Conservation (phyloP, 257 asterid genomes). For the Scutellaria galericulata region DNA sequence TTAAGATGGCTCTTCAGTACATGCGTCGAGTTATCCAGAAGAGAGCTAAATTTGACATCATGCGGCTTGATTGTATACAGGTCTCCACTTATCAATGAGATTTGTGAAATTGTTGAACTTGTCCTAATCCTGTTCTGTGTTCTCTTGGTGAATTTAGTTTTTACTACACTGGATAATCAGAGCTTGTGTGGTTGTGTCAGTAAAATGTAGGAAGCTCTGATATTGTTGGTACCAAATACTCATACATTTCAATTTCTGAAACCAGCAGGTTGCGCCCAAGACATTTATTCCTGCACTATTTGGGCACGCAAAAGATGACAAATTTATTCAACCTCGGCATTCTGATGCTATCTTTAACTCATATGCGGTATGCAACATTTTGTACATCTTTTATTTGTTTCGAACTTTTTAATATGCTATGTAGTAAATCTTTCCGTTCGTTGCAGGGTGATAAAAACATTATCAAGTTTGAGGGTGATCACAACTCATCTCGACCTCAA, state of each 20-base stretch:
- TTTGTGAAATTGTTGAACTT: conserved; percentile 29
- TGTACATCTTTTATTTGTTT: conserved; percentile 8
- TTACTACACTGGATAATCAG: neutral
- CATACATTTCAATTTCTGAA: conserved; percentile 29
- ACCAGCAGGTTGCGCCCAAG: conserved; percentile 81
- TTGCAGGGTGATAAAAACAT: conserved; percentile 95
- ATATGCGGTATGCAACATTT: conserved; percentile 62
- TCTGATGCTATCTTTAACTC: conserved; percentile 80
- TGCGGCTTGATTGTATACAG: conserved; percentile 75
- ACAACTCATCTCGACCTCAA: conserved; percentile 96
- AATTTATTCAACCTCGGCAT: conserved; percentile 78
- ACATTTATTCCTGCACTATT: conserved; percentile 91
- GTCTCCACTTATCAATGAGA: conserved; percentile 47
- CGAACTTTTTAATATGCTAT: conserved; percentile 18
- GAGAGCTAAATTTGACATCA: conserved; percentile 93
- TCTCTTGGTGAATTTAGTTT: neutral
- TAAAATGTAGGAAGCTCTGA: conserved; percentile 28
- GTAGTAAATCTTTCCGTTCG: conserved; percentile 36
- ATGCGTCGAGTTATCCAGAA: conserved; percentile 90
- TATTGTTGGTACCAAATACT: conserved; percentile 33
- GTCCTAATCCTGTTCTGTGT: neutral
- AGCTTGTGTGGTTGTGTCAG: neutral
- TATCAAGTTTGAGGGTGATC: conserved; percentile 96
- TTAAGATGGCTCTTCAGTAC: conserved; percentile 91
- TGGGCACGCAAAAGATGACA: conserved; percentile 96